These are phyloP conservation scores for Cyclotella sp. DNA, from an alignment of 108 stramenopile species.

Conservation along the genomic window DNA sequence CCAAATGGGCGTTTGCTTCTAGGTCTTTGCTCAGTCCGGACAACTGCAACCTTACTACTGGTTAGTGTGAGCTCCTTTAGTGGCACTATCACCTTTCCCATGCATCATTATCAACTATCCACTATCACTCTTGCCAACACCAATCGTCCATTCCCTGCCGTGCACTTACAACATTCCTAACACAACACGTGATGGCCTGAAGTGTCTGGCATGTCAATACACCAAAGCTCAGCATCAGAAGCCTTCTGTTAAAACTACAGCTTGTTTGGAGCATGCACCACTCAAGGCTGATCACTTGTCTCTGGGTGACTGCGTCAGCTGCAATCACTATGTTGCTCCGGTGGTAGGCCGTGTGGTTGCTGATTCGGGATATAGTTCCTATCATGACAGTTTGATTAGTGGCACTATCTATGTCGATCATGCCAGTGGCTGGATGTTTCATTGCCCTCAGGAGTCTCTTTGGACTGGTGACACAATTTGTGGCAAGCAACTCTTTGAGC, in stretches of 20 bases:
- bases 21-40: neutral
- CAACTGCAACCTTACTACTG: neutral
- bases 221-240: constrained; percentile 1
- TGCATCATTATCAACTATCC: neutral
- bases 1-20: neutral
- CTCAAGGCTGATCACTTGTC: constrained; percentile 19
- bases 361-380: constrained; percentile 37
- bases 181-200: neutral
- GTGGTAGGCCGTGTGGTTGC: constrained; percentile 42
- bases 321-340: constrained; percentile 45
- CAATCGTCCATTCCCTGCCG: neutral
- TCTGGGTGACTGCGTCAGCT: constrained; percentile 48
- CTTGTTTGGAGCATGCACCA: neutral
- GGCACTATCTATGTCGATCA: constrained; percentile 61
- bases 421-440: constrained; percentile 29
- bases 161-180: neutral
- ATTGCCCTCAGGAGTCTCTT: constrained; percentile 34
- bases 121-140: neutral
- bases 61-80: neutral
- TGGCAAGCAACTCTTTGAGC: constrained; percentile 48
- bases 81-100: constrained; percentile 21
- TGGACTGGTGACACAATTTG: constrained; percentile 48
- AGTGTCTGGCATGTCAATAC: constrained; percentile 3
- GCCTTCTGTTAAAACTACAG: neutral
- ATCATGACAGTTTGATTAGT: neutral